Evolutionary conservation across 257 asterid species (phyloP), one percentile per base, ranked within the genome.

Genomic region (Echium plantagineum): DNA sequence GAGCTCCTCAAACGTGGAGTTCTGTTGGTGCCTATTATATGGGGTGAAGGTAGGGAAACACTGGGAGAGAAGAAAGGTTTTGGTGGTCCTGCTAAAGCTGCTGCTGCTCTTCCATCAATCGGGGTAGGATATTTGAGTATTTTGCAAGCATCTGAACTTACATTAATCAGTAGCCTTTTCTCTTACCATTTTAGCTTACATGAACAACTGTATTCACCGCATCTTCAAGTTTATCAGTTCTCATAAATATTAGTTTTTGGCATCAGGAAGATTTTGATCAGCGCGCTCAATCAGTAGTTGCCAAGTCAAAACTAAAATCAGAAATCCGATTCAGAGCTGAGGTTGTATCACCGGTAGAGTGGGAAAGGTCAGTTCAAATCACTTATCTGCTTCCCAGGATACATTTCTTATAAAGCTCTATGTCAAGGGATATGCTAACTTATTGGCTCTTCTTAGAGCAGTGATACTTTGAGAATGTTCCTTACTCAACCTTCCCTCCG

Each of bases 241-340:
- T 42, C 2, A 42, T 42, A 42, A 42, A 42, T 61, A 13, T 16
- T 46, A 20, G 51, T 3, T 17, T 49, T 21, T 12, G 21, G 46
- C 38, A 60, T 61, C 62, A 91, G 98, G 98, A 88, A 63, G 96
- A 88, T 61, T 91, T 91, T 74, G 98, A 91, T 59, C 66, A 82
- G 59, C 78, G 84, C 67, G 74, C 95, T 63, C 84, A 79, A 55
- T 84, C 98, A 7, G 20, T 88, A 57, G 87, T 91, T 68, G 80
- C 94, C 46, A 83, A 88, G 72, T 85, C 98, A 63, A 91, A 88
- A 80, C 62, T 88, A 56, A 88, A 79, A 79, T 76, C 98, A 65
- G 98, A 91, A 89, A 71, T 88, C 63, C 90, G 98, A 52, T 91
- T 88, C 81, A 89, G 83, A 77, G 97, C 95, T 6, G 97, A 91